Evolutionary conservation across 1,284 basidiomycete genomes (phyloP).

Genomic region (Gymnopus androsaceus): DNA sequence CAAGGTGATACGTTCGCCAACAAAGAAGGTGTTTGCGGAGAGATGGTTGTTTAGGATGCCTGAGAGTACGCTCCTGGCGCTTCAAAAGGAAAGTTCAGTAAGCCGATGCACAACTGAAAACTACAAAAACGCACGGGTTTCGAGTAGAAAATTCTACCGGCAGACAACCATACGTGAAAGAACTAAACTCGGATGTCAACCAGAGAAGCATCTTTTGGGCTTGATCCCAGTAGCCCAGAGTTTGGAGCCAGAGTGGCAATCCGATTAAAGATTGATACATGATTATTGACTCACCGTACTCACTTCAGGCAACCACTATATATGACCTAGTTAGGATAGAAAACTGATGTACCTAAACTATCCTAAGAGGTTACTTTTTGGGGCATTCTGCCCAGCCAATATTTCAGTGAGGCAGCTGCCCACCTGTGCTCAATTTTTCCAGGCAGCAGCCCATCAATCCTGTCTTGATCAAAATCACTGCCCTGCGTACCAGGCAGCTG

Average conservation of each 20-base stretch:
- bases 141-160: conserved; percentile 51
- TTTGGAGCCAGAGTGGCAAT: conserved; percentile 62
- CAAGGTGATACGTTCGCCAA: conserved; percentile 93
- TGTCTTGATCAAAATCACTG: too few relatives aligned
- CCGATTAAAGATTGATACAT: conserved; percentile 37
- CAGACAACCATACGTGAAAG: conserved; percentile 44
- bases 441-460: too few relatives aligned
- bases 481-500: too few relatives aligned
- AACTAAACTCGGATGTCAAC: conserved; percentile 52
- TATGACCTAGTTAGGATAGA: too few relatives aligned
- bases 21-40: conserved; percentile 83
- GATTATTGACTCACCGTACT: conserved; percentile 68
- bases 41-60: conserved; percentile 78
- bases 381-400: too few relatives aligned
- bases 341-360: too few relatives aligned
- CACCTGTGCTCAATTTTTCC: too few relatives aligned
- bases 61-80: conserved; percentile 55
- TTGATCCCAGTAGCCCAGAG: conserved; percentile 42
- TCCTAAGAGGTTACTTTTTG: too few relatives aligned
- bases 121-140: conserved; percentile 55
- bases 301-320: too few relatives aligned
- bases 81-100: conserved; percentile 40
- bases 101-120: not conserved
- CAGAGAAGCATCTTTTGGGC: conserved; percentile 41
- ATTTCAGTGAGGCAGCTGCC: too few relatives aligned